Percentiles rank a stretch among this genome's conserved stretches.
These are phyloP conservation scores for Argentina anserina DNA, from an alignment of 306 rosid genomes.

Conservation along the genomic window DNA sequence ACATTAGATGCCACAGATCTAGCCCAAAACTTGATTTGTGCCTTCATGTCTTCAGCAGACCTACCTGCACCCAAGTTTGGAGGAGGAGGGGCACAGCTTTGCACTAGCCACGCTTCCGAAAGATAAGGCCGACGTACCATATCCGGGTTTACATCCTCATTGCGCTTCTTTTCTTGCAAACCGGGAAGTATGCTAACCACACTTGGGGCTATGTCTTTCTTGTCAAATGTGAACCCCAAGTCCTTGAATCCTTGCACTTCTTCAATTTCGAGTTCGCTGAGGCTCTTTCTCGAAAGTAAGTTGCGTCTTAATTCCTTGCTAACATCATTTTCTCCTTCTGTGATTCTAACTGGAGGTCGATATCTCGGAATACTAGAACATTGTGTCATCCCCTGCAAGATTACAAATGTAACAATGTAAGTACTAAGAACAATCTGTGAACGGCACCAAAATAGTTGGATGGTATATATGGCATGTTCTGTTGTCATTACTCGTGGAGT, in stretches of 20 bases:
- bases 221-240: constrained; percentile 85
- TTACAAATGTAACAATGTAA: not conserved
- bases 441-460: not conserved
- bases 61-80: constrained; percentile 49
- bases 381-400: constrained; percentile 34
- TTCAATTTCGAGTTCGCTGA: constrained; percentile 70
- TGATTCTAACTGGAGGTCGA: constrained; percentile 22
- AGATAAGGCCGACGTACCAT: constrained; percentile 70
- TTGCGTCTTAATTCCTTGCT: constrained; percentile 42
- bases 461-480: not conserved
- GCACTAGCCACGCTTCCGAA: constrained; percentile 82
- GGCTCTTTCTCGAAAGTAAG: constrained; percentile 45
- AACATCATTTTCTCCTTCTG: constrained; percentile 39
- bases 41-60: constrained; percentile 65
- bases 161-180: constrained; percentile 46
- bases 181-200: constrained; percentile 80
- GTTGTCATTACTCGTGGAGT: not conserved
- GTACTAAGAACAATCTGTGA: not conserved
- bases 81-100: constrained; percentile 51
- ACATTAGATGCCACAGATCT: constrained; percentile 80
- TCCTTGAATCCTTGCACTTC: constrained; percentile 93
- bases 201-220: constrained; percentile 48
- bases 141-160: constrained; percentile 43
- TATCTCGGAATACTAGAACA: constrained; percentile 49
- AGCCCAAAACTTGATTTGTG: constrained; percentile 89